Base-by-base conservation (phyloP, 2,329 filamentous ascomycete species). In the Cladosporium sp. region DNA sequence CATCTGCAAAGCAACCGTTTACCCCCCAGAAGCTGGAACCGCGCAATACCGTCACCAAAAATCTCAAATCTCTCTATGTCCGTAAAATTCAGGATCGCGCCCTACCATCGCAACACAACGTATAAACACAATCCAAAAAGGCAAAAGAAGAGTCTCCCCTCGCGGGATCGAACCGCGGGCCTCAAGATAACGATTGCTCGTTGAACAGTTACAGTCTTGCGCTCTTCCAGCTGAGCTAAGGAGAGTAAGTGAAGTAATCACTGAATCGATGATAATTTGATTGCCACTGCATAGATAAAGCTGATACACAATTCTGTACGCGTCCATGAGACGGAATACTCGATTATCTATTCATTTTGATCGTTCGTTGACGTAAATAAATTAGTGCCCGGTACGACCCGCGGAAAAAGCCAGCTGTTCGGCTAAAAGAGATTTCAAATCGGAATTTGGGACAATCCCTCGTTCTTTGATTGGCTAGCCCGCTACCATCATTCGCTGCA, bases 201-300 rank as follows among this genome's bases (percentile, higher is more conserved):
- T 36, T 34, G 26, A 32, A 41, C 60, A 63, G 34, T 63, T 63
- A 63, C 60, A 63, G 60, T 63, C 60, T 63, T 63, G 60, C 60
- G 60, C 60, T 63, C 60, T 63, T 63, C 60, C 60, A 63, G 47
- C 60, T 63, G 60, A 63, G 60, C 60, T 63, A 63, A 63, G 60
- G 60, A 63, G 60, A 63, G 60, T 30, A n/a, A 30, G 24, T 30
- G 28, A 52, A 11, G 18, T 44, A 10, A 24, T 47, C 41, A 47
- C 41, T 12, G 8, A 47, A 47, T 47, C 11, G 1, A 47, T 24
- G 4, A 47, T 47, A n/a, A 4, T n/a, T n/a, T 1, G 6, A 3
- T 5, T 44, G 6, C 6, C 3, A 5, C 24, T 24, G 24, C 24
- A 24, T 24, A 24, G 2, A 24, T 24, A 2, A 1, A 24, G 24